phyloP scores from a whole-genome alignment of 2,329 filamentous ascomycete species.

The Rugonectria rugulosa region DNA sequence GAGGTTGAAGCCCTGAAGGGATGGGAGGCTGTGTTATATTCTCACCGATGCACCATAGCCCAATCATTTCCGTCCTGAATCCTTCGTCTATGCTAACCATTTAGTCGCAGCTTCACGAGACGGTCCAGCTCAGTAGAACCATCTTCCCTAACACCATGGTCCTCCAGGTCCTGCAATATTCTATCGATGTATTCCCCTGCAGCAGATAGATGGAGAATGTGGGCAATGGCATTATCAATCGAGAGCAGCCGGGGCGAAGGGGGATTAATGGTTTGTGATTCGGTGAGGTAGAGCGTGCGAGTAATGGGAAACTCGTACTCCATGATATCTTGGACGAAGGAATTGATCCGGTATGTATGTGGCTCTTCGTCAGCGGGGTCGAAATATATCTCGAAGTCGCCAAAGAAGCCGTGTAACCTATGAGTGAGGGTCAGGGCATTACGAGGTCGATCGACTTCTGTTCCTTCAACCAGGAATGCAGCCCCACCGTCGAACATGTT shows the following conservation, averaged over 20 bases:
- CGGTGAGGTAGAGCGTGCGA: too few relatives aligned
- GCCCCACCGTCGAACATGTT: conserved; percentile 52
- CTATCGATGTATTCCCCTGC: conserved; percentile 16
- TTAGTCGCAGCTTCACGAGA: conserved; percentile 2
- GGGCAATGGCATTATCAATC: conserved; percentile 12
- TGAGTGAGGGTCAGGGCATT: conserved; percentile 44
- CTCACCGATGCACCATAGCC: too few relatives aligned
- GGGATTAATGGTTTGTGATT: too few relatives aligned
- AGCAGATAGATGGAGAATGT: conserved; percentile 16
- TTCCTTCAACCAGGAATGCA: conserved; percentile 46
- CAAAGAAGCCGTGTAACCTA: conserved; percentile 26
- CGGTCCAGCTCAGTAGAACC: conserved; percentile 15
- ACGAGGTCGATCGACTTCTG: conserved; percentile 48
- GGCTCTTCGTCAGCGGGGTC: conserved; percentile 36
- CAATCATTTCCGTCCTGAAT: too few relatives aligned
- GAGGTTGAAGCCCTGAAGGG: too few relatives aligned
- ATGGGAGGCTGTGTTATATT: too few relatives aligned
- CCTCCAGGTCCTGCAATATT: conserved; percentile 4
- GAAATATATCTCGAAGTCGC: conserved; percentile 33
- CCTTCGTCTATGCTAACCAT: too few relatives aligned
- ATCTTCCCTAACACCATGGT: conserved; percentile 11
- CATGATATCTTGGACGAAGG: conserved; percentile 14
- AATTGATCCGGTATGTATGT: conserved; percentile 32
- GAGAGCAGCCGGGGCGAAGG: conserved; percentile 4
- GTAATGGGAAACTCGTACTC: background rate